These are phyloP conservation scores for Wickerhamiella parazyma DNA, from an alignment of 805 yeast species.

Conservation along the genomic window DNA sequence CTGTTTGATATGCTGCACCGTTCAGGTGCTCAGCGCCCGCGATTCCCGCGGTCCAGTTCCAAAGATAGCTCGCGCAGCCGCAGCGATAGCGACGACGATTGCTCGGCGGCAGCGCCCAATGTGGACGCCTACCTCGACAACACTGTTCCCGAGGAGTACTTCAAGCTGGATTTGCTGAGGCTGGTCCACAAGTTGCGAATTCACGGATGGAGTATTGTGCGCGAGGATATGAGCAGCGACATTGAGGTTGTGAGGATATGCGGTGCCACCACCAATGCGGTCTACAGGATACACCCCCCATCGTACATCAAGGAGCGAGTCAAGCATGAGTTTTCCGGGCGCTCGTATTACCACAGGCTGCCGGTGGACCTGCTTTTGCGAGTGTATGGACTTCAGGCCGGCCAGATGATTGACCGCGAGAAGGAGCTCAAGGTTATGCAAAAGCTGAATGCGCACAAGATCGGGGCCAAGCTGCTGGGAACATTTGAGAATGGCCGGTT, in stretches of 20 bases:
- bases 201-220: conserved; percentile 63
- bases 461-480: conserved; percentile 83
- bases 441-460: conserved; percentile 59
- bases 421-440: conserved; percentile 59
- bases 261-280: conserved; percentile 89
- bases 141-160: conserved; percentile 66
- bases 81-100: conserved; percentile 8
- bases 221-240: conserved; percentile 28
- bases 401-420: conserved; percentile 72
- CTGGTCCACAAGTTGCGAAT: conserved; percentile 50
- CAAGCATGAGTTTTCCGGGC: conserved; percentile 23
- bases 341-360: conserved; percentile 24
- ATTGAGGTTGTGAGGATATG: conserved; percentile 54
- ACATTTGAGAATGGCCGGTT: conserved; percentile 86
- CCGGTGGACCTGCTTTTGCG: conserved; percentile 58
- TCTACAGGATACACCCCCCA: conserved; percentile 61
- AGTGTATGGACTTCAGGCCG: conserved; percentile 81
- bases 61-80: conserved; percentile 8
- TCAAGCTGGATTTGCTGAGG: conserved; percentile 65
- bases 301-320: conserved; percentile 24
- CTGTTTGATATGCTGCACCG: conserved; percentile 6
- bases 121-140: conserved; percentile 56
- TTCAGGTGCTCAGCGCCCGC: conserved; percentile 5
- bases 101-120: conserved; percentile 20
- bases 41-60: conserved; percentile 8